Conservation (phyloP, 2,329 filamentous ascomycete genomes). For the Hypoxylon rubiginosum region DNA sequence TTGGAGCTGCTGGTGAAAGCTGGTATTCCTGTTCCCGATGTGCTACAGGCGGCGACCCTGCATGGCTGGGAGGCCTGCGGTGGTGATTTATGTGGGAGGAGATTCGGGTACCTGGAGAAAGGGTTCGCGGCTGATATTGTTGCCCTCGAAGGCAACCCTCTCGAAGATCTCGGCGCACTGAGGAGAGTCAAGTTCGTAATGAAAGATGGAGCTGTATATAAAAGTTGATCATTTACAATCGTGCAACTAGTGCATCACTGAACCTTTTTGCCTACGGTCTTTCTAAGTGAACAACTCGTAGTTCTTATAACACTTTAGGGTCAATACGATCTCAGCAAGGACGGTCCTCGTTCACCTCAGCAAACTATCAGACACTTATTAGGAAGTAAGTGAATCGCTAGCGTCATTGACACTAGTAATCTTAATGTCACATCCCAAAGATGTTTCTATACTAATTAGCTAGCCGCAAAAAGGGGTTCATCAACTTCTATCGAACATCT, state of each 20-base stretch:
- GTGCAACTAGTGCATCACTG: background rate
- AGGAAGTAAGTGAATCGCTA: too few relatives aligned
- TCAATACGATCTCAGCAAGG: too few relatives aligned
- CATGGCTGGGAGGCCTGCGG: constrained; percentile 70
- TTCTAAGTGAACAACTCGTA: too few relatives aligned
- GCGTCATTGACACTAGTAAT: background rate
- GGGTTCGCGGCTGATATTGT: constrained; percentile 66
- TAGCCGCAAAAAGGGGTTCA: background rate
- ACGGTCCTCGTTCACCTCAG: background rate
- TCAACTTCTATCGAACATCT: background rate
- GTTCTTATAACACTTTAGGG: background rate
- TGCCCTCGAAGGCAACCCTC: constrained; percentile 61
- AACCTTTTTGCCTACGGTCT: too few relatives aligned
- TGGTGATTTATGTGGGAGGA: constrained; percentile 62
- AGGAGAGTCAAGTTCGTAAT: constrained; percentile 67
- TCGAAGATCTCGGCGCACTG: constrained; percentile 57
- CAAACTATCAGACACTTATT: background rate
- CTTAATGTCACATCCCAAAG: background rate
- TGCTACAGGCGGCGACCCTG: constrained; percentile 63
- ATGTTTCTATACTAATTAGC: background rate
- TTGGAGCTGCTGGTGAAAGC: constrained; percentile 67
- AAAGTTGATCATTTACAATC: constrained; percentile 38
- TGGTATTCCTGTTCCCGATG: constrained; percentile 64
- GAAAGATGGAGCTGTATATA: constrained; percentile 68
- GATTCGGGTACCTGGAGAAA: constrained; percentile 65